phyloP scores from a whole-genome alignment of 164 flowering plant genomes.

The Stephania japonica region DNA sequence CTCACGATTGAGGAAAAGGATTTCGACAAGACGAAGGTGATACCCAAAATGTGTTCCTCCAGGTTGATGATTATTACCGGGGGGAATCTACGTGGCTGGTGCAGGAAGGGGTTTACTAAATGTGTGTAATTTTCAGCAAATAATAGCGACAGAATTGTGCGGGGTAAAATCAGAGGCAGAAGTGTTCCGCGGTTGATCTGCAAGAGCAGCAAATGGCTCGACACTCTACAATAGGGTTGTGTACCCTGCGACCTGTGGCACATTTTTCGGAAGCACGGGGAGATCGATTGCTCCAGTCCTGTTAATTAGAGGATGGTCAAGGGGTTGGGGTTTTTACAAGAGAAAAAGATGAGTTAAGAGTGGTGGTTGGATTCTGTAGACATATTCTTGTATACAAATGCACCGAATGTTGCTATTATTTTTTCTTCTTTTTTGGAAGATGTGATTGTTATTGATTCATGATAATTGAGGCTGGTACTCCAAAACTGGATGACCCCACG shows the following conservation, averaged over 20 bases:
- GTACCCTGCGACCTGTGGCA: background rate
- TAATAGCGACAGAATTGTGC: background rate
- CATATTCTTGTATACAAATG: constrained; percentile 17
- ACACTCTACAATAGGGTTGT: background rate
- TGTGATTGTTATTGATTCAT: constrained; percentile 19
- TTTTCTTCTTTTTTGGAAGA: background rate
- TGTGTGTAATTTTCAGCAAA: background rate
- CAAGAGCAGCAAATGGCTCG: background rate
- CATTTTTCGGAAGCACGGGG: background rate
- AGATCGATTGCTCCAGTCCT: background rate
- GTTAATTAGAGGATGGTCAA: background rate
- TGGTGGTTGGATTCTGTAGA: background rate
- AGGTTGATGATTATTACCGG: background rate
- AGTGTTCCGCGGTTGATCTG: background rate
- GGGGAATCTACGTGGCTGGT: background rate
- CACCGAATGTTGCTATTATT: background rate
- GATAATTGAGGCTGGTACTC: constrained; percentile 19
- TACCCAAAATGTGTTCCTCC: background rate
- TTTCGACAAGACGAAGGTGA: constrained; percentile 7
- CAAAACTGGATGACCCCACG: constrained; percentile 17
- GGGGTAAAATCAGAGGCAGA: background rate
- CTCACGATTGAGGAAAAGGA: constrained; percentile 3
- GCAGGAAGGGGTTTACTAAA: background rate
- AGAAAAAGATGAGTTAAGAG: background rate
- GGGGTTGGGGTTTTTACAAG: background rate